Evolutionary conservation across 176 grass and related monocot species (phyloP), one percentile per base, ranked within the genome.

Genomic region (Hyparrhenia diplandra): DNA sequence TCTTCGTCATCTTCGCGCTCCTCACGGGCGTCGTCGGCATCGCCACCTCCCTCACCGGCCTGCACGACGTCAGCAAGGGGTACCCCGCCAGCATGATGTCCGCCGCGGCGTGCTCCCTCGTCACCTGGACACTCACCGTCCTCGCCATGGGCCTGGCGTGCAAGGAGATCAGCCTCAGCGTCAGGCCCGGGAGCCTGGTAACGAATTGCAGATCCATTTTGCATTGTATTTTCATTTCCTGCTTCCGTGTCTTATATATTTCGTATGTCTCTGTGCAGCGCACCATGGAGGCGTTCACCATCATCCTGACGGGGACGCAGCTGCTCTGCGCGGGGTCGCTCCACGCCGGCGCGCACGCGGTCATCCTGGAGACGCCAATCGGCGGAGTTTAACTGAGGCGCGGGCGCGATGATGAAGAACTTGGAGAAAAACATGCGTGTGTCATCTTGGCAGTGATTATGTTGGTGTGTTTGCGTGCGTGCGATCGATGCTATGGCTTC

Each of bases 71-170:
- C 58, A 74, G 9, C 36, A 39, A 63, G 59, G 67, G 76, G 13
- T 30, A 12, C 36, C 74, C 79, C 5, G 82, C 90, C 71, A 89
- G 63, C 85, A 43, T 95, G 84, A 78, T 93, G 78, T 98, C 96
- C 20, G 92, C 96, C 51, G 64, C 88, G 10, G 82, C 90, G 11
- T 82, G 82, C 71, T 71, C 96, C 16, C 17, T 91, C 73, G 55
- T 98, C 75, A 20, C 90, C 64, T 98, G 90, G 96, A 85, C 72
- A 0, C 96, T 98, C 84, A 95, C 96, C 58, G 46, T 98, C 77
- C 82, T 98, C 42, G 86, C 96, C 66, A 93, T 98, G 92, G 96
- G 96, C 16, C 69, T 98, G 64, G 96, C 92, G 35, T 98, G 96
- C 80, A 95, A 95, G 86, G 92, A 98, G 88, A 98, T 98, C 72